Evolutionary conservation across 768 basidiomycete genomes (phyloP).

Genomic region (Kockovaella imperatae): DNA sequence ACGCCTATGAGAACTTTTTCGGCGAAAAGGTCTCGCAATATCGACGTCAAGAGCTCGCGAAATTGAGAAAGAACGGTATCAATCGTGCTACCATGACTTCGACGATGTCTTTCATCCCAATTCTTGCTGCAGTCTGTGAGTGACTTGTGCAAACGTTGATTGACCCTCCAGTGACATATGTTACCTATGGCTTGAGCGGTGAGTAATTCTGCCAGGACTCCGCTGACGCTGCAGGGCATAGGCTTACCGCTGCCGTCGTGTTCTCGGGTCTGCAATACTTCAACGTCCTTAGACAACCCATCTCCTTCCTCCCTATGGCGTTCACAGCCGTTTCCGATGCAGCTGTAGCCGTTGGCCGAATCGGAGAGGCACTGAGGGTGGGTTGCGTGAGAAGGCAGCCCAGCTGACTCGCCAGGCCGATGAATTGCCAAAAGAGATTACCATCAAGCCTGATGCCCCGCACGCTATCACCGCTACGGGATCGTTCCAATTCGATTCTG

Average conservation of each 20-base stretch:
- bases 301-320: slow-evolving; percentile 29
- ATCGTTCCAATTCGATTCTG: too few relatives aligned
- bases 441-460: not conserved
- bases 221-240: slow-evolving; percentile 55
- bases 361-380: not conserved
- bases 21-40: slow-evolving; percentile 18
- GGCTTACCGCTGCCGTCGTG: slow-evolving; percentile 53
- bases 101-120: slow-evolving; percentile 49
- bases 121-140: slow-evolving; percentile 49
- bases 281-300: slow-evolving; percentile 46
- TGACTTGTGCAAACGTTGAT: not conserved
- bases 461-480: too few relatives aligned
- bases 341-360: slow-evolving; percentile 2
- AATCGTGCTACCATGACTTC: slow-evolving; percentile 3
- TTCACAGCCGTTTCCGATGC: slow-evolving; percentile 12
- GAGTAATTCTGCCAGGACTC: too few relatives aligned
- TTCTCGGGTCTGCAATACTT: slow-evolving; percentile 57
- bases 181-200: slow-evolving; percentile 61
- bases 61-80: slow-evolving; percentile 6
- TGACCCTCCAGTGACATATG: slow-evolving; percentile 48
- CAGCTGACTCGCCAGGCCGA: not conserved
- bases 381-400: too few relatives aligned
- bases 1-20: slow-evolving; percentile 53
- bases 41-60: slow-evolving; percentile 18
- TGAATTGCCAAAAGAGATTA: not conserved